Percentiles rank a stretch among this genome's conserved stretches.
Evolutionary conservation across 2,329 filamentous ascomycete genomes (phyloP).

Genomic region (Aurifilum marmelostoma): DNA sequence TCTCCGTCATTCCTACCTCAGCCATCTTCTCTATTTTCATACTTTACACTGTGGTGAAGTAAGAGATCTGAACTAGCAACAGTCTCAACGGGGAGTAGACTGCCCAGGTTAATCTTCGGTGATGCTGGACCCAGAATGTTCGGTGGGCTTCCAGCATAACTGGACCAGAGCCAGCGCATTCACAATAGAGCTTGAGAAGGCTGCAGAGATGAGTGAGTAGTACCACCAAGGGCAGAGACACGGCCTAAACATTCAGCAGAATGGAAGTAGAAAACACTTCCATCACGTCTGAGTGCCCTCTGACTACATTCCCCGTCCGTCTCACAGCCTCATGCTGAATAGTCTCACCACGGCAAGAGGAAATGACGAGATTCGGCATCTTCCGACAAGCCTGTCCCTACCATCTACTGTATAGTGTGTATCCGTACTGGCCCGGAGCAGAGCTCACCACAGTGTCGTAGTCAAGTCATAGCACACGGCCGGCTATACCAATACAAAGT

Average conservation of each 20-base stretch:
- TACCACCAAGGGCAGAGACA: too few species aligned
- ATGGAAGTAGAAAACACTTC: not conserved
- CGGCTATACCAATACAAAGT: not conserved
- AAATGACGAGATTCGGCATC: slow-evolving; percentile 1
- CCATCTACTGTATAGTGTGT: too few species aligned
- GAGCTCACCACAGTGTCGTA: not conserved
- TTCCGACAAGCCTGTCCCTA: slow-evolving; percentile 2
- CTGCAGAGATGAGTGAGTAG: too few species aligned
- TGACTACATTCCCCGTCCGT: not conserved
- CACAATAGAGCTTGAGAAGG: too few species aligned
- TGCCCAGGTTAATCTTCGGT: not conserved
- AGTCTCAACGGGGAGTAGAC: too few species aligned
- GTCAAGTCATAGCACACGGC: not conserved
- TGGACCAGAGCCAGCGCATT: too few species aligned
- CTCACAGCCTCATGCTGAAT: not conserved
- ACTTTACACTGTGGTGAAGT: too few species aligned
- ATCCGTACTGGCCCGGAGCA: too few species aligned
- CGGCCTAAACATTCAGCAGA: too few species aligned
- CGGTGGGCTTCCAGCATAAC: not conserved
- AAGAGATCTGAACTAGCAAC: too few species aligned
- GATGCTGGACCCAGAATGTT: not conserved
- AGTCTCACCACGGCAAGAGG: not conserved
- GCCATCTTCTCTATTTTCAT: not conserved
- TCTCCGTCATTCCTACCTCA: too few species aligned
- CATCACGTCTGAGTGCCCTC: too few species aligned